Base-by-base conservation (phyloP, 768 basidiomycete species). In the Hygrophoropsis aurantiaca region DNA sequence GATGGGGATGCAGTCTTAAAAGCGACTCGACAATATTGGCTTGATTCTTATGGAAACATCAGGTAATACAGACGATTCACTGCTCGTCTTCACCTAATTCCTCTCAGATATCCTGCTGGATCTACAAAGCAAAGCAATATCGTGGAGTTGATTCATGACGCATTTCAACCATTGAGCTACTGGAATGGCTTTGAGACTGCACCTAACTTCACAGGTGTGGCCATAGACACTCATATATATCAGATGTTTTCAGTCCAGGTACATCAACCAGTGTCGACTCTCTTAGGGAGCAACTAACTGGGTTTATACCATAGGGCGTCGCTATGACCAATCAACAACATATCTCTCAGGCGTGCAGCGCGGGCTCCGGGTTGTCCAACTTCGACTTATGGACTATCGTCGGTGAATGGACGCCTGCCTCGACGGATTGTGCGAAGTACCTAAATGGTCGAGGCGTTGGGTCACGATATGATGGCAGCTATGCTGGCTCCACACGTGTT, bases 401-500 rank as follows among this genome's bases (percentile, higher is more conserved):
- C 11, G 88, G 90, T 19, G 90, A 93, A 72, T 93, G 87, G 82
- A 85, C 86, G 13, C 81, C 75, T 18, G 82, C 86, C 0, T 65
- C 74, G 8, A 89, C 86, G 0, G 87, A 89, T 60, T 92, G 89
- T 56, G 84, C 89, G 0, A 65, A 66, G 55, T 91, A 85, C 85
- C 71, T 93, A 7, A 92, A 91, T 59, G 90, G 90, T 0, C 74
- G 87, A 34, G 83, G 82, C 18, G 70, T 77, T 30, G 88, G 88
- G 11, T 69, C 84, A 1, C 74, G 84, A 15, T 89, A 85, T 82
- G 85, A 90, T 47, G 78, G 77, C 10, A 78, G 77, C 3, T 74
- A 11, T 6, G 21, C 44, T 3, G 43, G 30, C 20, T 18, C 46
- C 5, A 27, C 46, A 10, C 0, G 1, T 2, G 46, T 34, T 15